Percentiles rank a stretch among this genome's conserved stretches.
Conservation (phyloP, 139 green algal genomes). For the Chlorella vulgaris region DNA sequence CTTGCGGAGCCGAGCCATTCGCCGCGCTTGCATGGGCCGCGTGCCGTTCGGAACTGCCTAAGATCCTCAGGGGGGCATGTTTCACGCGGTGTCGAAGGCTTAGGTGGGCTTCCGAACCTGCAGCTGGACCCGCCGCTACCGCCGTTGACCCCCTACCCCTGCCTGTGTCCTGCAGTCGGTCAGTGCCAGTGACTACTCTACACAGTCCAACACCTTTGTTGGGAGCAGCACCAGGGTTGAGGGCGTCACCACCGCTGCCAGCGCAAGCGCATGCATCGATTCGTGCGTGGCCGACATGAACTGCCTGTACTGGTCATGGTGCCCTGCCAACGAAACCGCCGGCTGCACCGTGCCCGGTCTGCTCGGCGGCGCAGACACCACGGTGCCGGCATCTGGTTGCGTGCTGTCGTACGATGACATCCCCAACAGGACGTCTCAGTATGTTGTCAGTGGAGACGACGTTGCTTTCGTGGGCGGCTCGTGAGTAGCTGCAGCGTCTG, state of each 20-base stretch:
- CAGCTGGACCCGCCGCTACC: no score
- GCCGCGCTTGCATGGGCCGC: background rate
- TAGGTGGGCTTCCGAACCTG: no score
- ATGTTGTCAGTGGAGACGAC: background rate
- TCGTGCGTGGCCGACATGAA: background rate
- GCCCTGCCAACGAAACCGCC: background rate
- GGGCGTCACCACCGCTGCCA: background rate
- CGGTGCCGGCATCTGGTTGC: background rate
- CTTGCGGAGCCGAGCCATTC: no score
- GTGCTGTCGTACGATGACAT: background rate
- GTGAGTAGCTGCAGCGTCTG: background rate
- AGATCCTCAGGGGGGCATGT: no score
- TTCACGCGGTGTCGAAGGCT: no score
- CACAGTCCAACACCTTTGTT: background rate
- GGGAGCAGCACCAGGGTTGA: background rate
- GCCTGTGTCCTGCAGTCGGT: no score
- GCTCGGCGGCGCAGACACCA: background rate
- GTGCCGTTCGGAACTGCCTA: no score
- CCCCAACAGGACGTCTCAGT: background rate
- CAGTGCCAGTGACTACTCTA: no score
- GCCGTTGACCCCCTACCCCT: no score
- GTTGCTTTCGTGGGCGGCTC: background rate
- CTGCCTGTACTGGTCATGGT: slow-evolving; percentile 13
- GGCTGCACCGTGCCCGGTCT: slow-evolving; percentile 13
- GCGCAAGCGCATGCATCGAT: background rate